Evolutionary conservation across 495 filamentous ascomycete species (phyloP).

Genomic region (Hypoxylon rickii): DNA sequence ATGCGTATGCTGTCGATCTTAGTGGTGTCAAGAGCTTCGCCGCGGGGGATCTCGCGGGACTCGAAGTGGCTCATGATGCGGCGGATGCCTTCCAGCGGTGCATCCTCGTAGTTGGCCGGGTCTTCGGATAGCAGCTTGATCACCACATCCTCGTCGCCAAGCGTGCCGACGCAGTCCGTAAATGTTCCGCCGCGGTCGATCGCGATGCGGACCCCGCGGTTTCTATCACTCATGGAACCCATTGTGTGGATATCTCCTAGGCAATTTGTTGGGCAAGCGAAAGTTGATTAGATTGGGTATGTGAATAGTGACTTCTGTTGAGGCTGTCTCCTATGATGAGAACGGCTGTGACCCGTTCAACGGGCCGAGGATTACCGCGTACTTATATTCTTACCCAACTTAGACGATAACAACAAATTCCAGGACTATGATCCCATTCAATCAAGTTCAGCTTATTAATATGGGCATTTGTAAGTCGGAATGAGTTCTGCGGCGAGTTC

Average conservation of each 20-base stretch:
- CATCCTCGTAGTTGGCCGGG: slow-evolving; percentile 85
- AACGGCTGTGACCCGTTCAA: too few relatives aligned
- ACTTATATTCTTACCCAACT: too few relatives aligned
- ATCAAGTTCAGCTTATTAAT: too few relatives aligned
- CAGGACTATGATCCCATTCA: too few relatives aligned
- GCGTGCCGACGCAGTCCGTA: slow-evolving; percentile 71
- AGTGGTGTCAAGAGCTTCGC: slow-evolving; percentile 80
- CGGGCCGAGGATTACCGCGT: too few relatives aligned
- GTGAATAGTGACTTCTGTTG: too few relatives aligned
- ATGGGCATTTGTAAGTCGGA: too few relatives aligned
- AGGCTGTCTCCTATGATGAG: too few relatives aligned
- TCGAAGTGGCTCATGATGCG: slow-evolving; percentile 85
- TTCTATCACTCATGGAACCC: slow-evolving; percentile 34
- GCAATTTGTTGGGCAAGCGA: background rate
- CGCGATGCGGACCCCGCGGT: slow-evolving; percentile 60
- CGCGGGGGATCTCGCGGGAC: slow-evolving; percentile 74
- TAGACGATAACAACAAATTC: too few relatives aligned
- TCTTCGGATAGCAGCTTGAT: slow-evolving; percentile 92
- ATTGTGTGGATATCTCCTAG: too few relatives aligned
- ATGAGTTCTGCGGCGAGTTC: too few relatives aligned
- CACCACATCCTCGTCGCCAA: slow-evolving; percentile 68
- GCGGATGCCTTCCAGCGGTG: slow-evolving; percentile 88
- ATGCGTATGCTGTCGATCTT: slow-evolving; percentile 84
- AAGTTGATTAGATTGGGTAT: too few relatives aligned
- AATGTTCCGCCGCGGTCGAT: slow-evolving; percentile 74